Evolutionary conservation across 441 rosid genomes (phyloP), one percentile per base, ranked within the genome.

Genomic region (Populus hybrid): DNA sequence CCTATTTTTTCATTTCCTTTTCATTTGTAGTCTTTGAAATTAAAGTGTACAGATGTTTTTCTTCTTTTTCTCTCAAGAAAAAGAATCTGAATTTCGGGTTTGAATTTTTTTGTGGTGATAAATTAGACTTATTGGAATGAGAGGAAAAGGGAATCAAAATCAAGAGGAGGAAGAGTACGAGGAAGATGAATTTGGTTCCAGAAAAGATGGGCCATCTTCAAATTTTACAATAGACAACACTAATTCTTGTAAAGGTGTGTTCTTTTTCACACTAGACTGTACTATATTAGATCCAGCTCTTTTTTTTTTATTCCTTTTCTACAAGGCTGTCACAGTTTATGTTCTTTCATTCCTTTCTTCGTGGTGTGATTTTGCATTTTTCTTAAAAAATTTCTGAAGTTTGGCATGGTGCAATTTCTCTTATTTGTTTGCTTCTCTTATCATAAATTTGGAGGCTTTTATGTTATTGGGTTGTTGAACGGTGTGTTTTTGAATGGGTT

Each of bases 111-210:
- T 69, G 8, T 26, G 24, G 7, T 36, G 5, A 28, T n/a, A 5
- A 35, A 16, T 72, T 67, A 32, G 78, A 74, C 50, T 32, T 5
- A 86, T 88, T 88, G 87, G 87, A 84, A 92, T 93, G 98, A 91
- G 95, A 86, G 92, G 87, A 21, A 90, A 90, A 76, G 88, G 82
- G 72, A 88, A 85, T 85, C 98, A 82, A 78, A 87, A 83, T 85
- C 97, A 81, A 73, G 96, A 89, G 72, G 94, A 88, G 69, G 98
- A 91, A 24, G 95, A 89, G 59, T 91, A 86, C 88, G 94, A 88
- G 30, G 98, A 91, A 53, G 97, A 89, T 0, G 98, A 92, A n/a
- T 86, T 84, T 78, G 79, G 76, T 82, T 84, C 94, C 23, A 90
- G 87, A 79, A 91, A 85, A 57, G 94, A 91, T 70, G 90, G 89